Base-by-base conservation (phyloP, 352 stramenopile species). In the Phytophthora syringae region DNA sequence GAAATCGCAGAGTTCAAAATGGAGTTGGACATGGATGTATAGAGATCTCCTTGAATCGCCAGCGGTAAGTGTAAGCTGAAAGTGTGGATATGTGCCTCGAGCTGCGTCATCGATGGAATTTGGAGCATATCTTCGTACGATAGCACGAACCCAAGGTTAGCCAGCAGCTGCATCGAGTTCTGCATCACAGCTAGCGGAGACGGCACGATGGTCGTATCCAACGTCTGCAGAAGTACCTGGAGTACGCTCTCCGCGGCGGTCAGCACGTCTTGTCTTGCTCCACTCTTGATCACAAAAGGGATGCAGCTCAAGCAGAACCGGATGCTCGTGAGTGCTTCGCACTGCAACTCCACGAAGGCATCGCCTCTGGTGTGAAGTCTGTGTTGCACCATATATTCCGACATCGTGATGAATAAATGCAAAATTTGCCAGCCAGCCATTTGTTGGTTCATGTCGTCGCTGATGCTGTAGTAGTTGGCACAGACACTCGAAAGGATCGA, bases 1-100 rank as follows among this genome's bases (percentile, higher is more conserved):
- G 84, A 91, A 48, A 91, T 90, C 5, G 80, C 82, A 25, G 84
- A 88, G 66, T 90, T 90, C 27, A 94, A 36, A 61, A 92, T 88
- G 7, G 80, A 90, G 60, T 92, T 90, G 0, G 84, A 90, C 77
- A 93, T 88, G 1, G 86, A 86, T 15, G 81, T 91, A 59, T 90
- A 94, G 20, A 94, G 61, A 45, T 92, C 82, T 27, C 80, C 82
- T 60, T 94, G 84, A 52, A 94, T 91, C 20, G 74, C 64, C 9
- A 88, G 69, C 20, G 80, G 84, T 20, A 94, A 63, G 30, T 93
- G 82, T 48, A 87, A 61, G 20, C 84, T 89, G 62, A 94, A 93
- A 45, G 80, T 70, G 47, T 93, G 86, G 42, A 94, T 84, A 49
- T 90, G 84, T 16, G 64, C 53, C 51, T 92, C 76, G 11, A 94